Evolutionary conservation across 768 basidiomycete species (phyloP), one percentile per base, ranked within the genome.

Genomic region (Butyriboletus loyo): DNA sequence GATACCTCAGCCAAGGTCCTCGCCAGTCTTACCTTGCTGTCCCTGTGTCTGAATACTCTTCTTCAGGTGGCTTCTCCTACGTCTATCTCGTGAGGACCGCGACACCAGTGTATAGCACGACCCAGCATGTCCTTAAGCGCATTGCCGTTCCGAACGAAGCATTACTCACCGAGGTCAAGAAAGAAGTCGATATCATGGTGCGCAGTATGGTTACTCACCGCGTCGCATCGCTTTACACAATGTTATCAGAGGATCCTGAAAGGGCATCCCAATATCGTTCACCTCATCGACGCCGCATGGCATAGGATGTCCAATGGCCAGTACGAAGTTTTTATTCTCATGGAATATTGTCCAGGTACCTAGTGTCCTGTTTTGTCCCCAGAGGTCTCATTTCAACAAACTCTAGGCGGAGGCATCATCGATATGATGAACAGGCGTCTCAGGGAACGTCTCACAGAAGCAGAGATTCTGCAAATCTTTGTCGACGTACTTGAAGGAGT

Each of bases 141-240:
- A 94, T 99, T 55, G 94, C 91, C 21, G 94, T 98, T 40, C 80
- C 90, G 24, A 91, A 87, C 67, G 92, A 98, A 67, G 74, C 80
- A 32, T 91, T 95, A 80, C 82, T 98, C 50, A 81, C 85, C 13
- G 95, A 97, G 63, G 96, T 98, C 38, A 89, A 92, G 78, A 93
- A 89, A 73, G 97, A 99, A 72, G 97, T 99, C 40, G 94, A 98
- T 64, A 91, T 98, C 58, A 99, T 99, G 97, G 97, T 98, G 64
- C 62, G 80, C 58, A 57, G 38, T 54, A 49, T 47, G 56, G 36
- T 46, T 52, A 36, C 6, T 37, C 54, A 25, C 41, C 49, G 17
- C 57, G 42, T 49, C 34, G 54, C 45, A 40, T 65, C 53, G 57
- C 52, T 68, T 71, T 61, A 72, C 59, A 60, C 51, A 49, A 50